Base-by-base conservation (phyloP, 2,329 filamentous ascomycete species). In the Hypoxylon sp. region DNA sequence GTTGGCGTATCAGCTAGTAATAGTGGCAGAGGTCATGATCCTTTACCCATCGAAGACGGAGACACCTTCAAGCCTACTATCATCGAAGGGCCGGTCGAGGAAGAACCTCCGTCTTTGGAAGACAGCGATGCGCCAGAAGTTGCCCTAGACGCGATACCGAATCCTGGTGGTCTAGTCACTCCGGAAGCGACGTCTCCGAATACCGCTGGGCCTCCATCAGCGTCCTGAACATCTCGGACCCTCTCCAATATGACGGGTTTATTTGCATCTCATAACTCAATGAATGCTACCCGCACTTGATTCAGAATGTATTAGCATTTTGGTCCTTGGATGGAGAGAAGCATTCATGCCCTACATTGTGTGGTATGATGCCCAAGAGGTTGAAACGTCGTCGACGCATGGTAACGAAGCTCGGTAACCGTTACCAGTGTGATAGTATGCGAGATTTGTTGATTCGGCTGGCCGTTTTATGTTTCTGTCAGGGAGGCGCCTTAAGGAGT, bases 1-100 rank as follows among this genome's bases (percentile, higher is more conserved):
- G 75, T 88, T 2, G 87, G 87, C 5, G 80, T 90, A n/a, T 89
- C 87, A 39, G 86, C 86, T 23, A 88, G 85, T 76, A 90, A 88
- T 74, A 85, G 82, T 62, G 87, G 87, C 3, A 83, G 82, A 19
- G 86, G 87, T 4, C 83, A 86, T 61, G 87, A 89, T 16, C 75
- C 78, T 19, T 74, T 75, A 65, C 71, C 78, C 19, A 65, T 75
- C 14, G 75, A 79, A 11, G 82, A 81, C 34, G 78, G 74, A 12
- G 80, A 81, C 3, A 65, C 73, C 0, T 86, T 87, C 67, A 81
- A 81, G 43, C 85, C 84, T n/a, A 87, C 86, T 2, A 74, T 83
- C 2, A 79, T 87, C 46, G 77, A 85, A 61, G 84, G 81, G 2
- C 77, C 81, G 0, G 82, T 87, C 16, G 83, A 86, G 65, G 85